phyloP scores from a whole-genome alignment of 805 yeast genomes.

The Ogataea pilisensis region DNA sequence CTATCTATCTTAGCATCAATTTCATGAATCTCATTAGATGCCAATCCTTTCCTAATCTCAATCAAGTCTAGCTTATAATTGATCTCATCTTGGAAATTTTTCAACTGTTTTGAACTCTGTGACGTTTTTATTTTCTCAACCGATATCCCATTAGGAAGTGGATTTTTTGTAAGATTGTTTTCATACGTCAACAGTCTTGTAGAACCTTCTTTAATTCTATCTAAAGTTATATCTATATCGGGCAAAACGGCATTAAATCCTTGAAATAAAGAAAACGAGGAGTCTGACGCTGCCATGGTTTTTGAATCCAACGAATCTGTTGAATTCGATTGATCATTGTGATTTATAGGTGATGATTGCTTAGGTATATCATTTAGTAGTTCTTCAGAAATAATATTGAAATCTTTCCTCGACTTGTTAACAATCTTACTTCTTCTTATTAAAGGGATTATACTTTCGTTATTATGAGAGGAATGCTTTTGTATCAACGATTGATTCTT shows the following conservation, averaged over 20 bases:
- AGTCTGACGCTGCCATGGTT: not conserved
- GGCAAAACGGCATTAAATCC: conserved; percentile 62
- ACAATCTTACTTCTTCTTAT: conserved; percentile 13
- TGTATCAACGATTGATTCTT: conserved; percentile 23
- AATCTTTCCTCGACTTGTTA: conserved; percentile 32
- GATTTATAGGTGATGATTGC: conserved; percentile 8
- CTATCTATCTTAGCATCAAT: conserved; percentile 54
- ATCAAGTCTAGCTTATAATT: conserved; percentile 47
- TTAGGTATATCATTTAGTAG: conserved; percentile 51
- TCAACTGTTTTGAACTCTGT: conserved; percentile 38
- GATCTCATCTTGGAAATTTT: conserved; percentile 35
- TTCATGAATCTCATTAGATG: conserved; percentile 61
- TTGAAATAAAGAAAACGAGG: conserved; percentile 54
- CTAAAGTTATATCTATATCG: conserved; percentile 43
- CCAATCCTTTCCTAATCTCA: conserved; percentile 60
- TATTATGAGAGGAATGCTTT: conserved; percentile 13
- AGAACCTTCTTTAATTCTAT: conserved; percentile 22
- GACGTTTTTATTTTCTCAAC: conserved; percentile 38
- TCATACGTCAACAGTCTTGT: conserved; percentile 15
- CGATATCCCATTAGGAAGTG: conserved; percentile 38
- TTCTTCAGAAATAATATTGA: conserved; percentile 58
- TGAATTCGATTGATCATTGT: no score
- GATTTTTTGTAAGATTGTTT: conserved; percentile 6
- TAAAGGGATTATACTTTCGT: conserved; percentile 10
- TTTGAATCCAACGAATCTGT: no score